Evolutionary conservation across 2,329 filamentous ascomycete genomes (phyloP).

Genomic region (Cordyceps farinosa): DNA sequence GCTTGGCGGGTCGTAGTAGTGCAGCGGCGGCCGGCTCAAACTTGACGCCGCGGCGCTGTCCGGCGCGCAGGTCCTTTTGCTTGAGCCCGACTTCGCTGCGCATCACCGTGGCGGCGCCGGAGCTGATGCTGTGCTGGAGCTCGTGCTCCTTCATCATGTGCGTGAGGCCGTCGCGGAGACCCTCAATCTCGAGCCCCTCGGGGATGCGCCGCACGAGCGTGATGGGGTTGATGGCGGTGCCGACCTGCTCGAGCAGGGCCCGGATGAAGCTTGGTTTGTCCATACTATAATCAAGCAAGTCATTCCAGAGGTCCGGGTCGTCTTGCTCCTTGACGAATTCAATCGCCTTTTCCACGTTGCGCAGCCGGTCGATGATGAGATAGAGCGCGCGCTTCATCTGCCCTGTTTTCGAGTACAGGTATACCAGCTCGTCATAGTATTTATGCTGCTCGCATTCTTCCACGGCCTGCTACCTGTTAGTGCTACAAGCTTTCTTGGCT

Average conservation of each 20-base stretch:
- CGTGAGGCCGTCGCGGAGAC: conserved; percentile 79
- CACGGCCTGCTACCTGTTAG: conserved; percentile 46
- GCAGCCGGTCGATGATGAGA: conserved; percentile 89
- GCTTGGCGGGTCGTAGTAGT: too few relatives aligned
- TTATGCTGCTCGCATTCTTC: conserved; percentile 75
- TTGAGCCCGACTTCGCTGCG: conserved; percentile 81
- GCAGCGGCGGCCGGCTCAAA: conserved; percentile 58
- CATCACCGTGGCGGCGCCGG: conserved; percentile 82
- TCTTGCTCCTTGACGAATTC: conserved; percentile 91
- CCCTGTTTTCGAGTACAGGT: conserved; percentile 90
- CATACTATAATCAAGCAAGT: conserved; percentile 93
- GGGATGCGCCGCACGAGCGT: conserved; percentile 86
- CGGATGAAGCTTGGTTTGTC: conserved; percentile 94
- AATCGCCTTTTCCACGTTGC: conserved; percentile 89
- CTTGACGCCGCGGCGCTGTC: conserved; percentile 81
- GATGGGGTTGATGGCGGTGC: conserved; percentile 89
- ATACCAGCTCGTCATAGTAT: conserved; percentile 91
- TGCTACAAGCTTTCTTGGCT: not conserved
- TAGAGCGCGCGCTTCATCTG: conserved; percentile 88
- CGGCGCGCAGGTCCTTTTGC: conserved; percentile 74
- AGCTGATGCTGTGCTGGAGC: conserved; percentile 87
- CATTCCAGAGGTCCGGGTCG: conserved; percentile 90
- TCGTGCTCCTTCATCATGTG: conserved; percentile 95
- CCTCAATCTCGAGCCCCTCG: conserved; percentile 87
- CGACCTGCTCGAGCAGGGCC: conserved; percentile 86